These are phyloP conservation scores for Pelargonium citronellum DNA, from an alignment of 441 rosid species.

Conservation along the genomic window DNA sequence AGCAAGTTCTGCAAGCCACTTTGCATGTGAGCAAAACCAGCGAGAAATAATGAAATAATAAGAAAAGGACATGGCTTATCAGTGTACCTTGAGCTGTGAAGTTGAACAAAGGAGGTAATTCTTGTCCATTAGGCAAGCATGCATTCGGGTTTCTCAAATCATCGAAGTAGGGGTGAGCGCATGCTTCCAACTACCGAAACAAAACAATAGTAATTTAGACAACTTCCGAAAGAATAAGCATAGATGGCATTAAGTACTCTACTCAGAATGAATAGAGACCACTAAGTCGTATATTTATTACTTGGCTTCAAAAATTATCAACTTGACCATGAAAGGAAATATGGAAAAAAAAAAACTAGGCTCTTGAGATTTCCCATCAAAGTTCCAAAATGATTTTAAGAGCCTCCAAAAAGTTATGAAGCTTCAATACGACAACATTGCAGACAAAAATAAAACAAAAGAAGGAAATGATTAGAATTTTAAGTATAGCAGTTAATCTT, in stretches of 20 bases:
- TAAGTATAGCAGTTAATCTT: slow-evolving; percentile 25
- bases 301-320: neutral
- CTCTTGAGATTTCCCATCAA: no score
- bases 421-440: no score
- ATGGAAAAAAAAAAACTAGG: no score
- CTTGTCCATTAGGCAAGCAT: slow-evolving; percentile 53
- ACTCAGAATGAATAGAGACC: neutral
- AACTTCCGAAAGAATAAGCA: neutral
- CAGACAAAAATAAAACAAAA: no score
- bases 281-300: neutral
- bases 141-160: slow-evolving; percentile 52
- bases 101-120: slow-evolving; percentile 55
- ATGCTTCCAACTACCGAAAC: slow-evolving; percentile 41
- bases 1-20: slow-evolving; percentile 6
- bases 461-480: no score
- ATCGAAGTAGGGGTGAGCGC: slow-evolving; percentile 67
- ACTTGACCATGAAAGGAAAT: neutral
- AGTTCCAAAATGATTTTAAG: no score
- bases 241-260: slow-evolving; percentile 2
- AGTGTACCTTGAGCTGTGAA: slow-evolving; percentile 50
- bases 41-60: neutral
- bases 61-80: neutral
- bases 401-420: no score
- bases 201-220: neutral
- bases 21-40: neutral